Evolutionary conservation across 768 basidiomycete genomes (phyloP), one percentile per base, ranked within the genome.

Genomic region (Cystobasidium tubakii): DNA sequence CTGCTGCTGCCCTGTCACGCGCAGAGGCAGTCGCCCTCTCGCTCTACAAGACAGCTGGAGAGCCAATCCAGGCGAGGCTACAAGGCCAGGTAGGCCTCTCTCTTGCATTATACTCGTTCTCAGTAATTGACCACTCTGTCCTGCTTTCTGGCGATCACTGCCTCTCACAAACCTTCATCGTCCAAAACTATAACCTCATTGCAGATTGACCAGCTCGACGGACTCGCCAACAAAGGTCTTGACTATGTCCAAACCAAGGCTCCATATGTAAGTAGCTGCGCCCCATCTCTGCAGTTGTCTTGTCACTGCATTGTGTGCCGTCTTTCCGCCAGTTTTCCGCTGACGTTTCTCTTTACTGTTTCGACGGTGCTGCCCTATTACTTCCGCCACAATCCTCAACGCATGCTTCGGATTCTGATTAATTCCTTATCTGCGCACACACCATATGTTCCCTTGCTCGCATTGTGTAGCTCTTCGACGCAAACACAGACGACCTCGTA

Each of bases 171-270:
- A n/a, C n/a, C n/a, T n/a, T 29, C 53, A 54, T 57, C 53, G 4
- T 15, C 13, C 15, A 42, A 43, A 53, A 34, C 66, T 31, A 17
- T 23, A 50, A 33, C 9, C 4, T 53, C 17, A 25, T 21, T 70
- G 19, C 36, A 71, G 69, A 71, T 71, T 46, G 44, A 71, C 54
- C 69, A 71, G 69, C 69, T 71, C 55, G 69, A 71, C 25, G 69
- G 69, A 6, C 53, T 71, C 53, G 69, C 69, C 33, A 71, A 71
- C 69, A 36, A 46, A 60, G 55, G 53, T 4, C 69, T 71, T 15
- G 69, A 71, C 55, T 71, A 71, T 60, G 69, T 71, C 1, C 69
- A 71, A 31, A 36, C 9, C 29, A 71, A 71, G 33, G 69, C 69
- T 7, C 69, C 69, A 25, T 71, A 4, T 34, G 69, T 71, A 34